A percentile compares a stretch with the other conserved stretches of the same genome.
Evolutionary conservation across 306 rosid genomes (phyloP).

Genomic region (Betula pendula): DNA sequence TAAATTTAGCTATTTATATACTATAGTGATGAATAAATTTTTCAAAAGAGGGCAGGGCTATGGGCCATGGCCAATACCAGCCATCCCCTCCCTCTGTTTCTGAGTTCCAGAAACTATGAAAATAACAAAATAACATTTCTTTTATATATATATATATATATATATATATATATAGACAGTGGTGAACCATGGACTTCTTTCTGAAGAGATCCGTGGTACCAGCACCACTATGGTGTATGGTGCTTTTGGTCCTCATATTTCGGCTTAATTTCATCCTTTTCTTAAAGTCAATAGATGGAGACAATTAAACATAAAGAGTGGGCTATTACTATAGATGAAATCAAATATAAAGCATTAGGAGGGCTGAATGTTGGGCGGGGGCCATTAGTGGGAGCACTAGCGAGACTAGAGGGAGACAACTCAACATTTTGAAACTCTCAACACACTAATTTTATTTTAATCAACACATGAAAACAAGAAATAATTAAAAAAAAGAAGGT

Average conservation of each 20-base stretch:
- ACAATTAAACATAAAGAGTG: conserved; percentile 44
- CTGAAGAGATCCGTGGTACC: conserved; percentile 56
- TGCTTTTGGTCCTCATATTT: conserved; percentile 52
- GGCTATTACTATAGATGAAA: conserved; percentile 36
- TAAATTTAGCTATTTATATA: no score
- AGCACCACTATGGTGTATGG: conserved; percentile 36
- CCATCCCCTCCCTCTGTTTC: no score
- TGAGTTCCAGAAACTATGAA: no score
- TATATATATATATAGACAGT: background rate
- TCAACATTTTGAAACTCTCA: conserved; percentile 9
- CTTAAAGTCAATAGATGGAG: conserved; percentile 59
- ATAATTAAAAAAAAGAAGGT: background rate
- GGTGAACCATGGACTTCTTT: background rate
- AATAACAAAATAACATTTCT: no score
- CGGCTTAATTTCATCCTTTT: conserved; percentile 52
- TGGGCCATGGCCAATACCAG: no score
- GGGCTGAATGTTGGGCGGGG: conserved; percentile 44
- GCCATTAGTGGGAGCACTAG: conserved; percentile 54
- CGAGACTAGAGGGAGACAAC: conserved; percentile 45
- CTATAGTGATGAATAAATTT: no score
- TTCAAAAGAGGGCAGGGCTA: no score
- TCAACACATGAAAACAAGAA: conserved; percentile 13
- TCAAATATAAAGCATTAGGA: conserved; percentile 27
- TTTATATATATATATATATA: no score
- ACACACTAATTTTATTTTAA: conserved; percentile 9